Evolutionary conservation across 345 rosid species (phyloP).

Genomic region (Viola odorata): DNA sequence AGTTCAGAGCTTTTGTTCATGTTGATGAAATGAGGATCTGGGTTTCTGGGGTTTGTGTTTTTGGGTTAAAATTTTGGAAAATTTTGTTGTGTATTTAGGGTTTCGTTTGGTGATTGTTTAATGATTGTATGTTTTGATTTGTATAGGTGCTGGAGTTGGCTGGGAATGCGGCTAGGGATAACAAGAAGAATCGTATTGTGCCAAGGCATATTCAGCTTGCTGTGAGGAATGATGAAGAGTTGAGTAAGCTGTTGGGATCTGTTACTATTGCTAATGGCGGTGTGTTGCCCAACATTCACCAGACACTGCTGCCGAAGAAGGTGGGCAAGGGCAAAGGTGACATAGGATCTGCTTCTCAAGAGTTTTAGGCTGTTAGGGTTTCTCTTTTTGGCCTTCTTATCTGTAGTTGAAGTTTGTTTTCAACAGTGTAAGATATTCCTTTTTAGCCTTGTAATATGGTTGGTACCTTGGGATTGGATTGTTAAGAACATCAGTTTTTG

Average conservation of each 20-base stretch:
- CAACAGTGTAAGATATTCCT: conserved; percentile 10
- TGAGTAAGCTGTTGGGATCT: conserved; percentile 55
- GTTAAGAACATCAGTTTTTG: not conserved
- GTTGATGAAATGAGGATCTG: too few relatives aligned
- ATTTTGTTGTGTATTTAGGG: too few relatives aligned
- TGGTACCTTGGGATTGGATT: not conserved
- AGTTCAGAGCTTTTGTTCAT: too few relatives aligned
- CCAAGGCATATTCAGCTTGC: conserved; percentile 78
- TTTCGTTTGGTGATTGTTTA: not conserved
- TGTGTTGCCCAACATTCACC: conserved; percentile 67
- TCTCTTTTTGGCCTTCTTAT: not conserved
- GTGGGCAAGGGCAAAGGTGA: conserved; percentile 50
- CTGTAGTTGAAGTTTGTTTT: not conserved
- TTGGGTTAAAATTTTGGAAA: not conserved
- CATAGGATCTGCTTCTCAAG: conserved; percentile 58
- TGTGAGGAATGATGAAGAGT: conserved; percentile 60
- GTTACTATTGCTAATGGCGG: conserved; percentile 75
- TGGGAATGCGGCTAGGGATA: conserved; percentile 77
- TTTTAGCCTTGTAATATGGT: not conserved
- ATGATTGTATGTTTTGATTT: not conserved
- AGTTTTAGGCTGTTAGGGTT: conserved; percentile 3
- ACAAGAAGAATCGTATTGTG: conserved; percentile 63
- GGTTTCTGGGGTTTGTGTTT: not conserved
- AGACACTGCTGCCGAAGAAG: conserved; percentile 51
- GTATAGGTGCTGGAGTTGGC: conserved; percentile 61